These are phyloP conservation scores for Solanum sitiens DNA, from an alignment of 257 asterid genomes.

Conservation along the genomic window DNA sequence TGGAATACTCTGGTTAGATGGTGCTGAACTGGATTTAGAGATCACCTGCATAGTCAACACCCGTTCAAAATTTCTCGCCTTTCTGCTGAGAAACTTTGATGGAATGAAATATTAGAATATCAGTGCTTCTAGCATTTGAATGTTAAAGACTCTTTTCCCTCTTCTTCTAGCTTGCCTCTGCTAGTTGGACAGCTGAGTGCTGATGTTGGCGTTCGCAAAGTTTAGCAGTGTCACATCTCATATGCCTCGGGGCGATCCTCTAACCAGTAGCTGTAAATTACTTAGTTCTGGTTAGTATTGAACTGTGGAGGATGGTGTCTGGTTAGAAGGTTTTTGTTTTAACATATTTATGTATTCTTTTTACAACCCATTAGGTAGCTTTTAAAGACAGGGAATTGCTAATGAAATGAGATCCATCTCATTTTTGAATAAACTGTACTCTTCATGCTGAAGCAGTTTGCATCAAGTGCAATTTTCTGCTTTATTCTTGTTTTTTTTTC, in stretches of 20 bases:
- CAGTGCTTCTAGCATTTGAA: background rate
- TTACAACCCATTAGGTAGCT: background rate
- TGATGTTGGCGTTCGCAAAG: slow-evolving; percentile 1
- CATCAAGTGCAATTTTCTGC: background rate
- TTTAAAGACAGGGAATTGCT: background rate
- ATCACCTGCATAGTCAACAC: background rate
- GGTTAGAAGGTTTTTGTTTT: background rate
- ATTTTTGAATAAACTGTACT: background rate
- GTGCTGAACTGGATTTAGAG: background rate
- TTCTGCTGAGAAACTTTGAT: background rate
- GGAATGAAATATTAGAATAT: background rate
- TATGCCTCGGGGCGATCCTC: background rate
- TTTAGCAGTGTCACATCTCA: background rate
- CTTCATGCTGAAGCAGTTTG: background rate
- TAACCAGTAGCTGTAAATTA: slow-evolving; percentile 19
- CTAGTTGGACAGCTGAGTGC: slow-evolving; percentile 3
- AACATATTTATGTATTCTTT: background rate
- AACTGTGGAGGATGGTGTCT: background rate
- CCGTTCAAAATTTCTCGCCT: background rate
- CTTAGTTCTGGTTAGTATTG: background rate
- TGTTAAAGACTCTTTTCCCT: background rate
- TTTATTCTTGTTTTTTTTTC: background rate
- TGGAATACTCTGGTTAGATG: background rate
- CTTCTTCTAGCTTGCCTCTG: background rate
- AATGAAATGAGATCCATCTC: background rate